Evolutionary conservation across 2,329 filamentous ascomycete genomes (phyloP), one percentile per base, ranked within the genome.

Genomic region (Aureobasidium sp.): DNA sequence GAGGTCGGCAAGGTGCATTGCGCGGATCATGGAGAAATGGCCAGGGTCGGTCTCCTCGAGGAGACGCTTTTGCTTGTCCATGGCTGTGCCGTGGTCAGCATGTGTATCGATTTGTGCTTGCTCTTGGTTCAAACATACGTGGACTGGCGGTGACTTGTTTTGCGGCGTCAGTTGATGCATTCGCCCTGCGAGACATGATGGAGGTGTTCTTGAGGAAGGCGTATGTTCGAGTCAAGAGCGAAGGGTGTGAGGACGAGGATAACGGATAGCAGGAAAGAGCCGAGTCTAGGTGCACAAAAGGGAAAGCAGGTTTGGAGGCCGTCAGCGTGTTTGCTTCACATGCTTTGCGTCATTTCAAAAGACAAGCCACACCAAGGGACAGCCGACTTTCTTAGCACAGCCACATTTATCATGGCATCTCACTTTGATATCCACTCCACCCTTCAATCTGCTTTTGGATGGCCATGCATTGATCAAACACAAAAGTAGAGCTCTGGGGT

Each of bases 1-100:
- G 63, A 90, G 75, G 71, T 95, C 81, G 59, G 90, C 84, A 65
- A 94, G 77, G 69, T 95, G 84, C 68, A 93, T 79, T 53, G 74
- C 75, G 57, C 71, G 73, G 51, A 79, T 61, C 59, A 79, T 70
- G 37, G 74, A 76, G 70, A 90, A 90, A 73, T 90, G 87, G 34
- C 85, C 84, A 6, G 79, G 79, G 58, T 88, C 79, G 21, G 62
- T 60, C 58, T 80, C 75, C 53, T 81, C 81, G 38, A 90, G 78
- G 39, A 90, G 79, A 60, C 79, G 78, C 66, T 84, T 86, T 71
- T 90, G 87, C 75, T 89, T 90, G 70, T 90, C 83, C 61, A 80
- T 73, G 45, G 76, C 83, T 86, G 64, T 42, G 22, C 41, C 30
- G 53, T 35, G 45, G 49, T 62, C 53, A 62, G 59, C 50, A 17